Conservation (phyloP, 192 early-diverging fungal species). For the Allomyces arbusculus region DNA sequence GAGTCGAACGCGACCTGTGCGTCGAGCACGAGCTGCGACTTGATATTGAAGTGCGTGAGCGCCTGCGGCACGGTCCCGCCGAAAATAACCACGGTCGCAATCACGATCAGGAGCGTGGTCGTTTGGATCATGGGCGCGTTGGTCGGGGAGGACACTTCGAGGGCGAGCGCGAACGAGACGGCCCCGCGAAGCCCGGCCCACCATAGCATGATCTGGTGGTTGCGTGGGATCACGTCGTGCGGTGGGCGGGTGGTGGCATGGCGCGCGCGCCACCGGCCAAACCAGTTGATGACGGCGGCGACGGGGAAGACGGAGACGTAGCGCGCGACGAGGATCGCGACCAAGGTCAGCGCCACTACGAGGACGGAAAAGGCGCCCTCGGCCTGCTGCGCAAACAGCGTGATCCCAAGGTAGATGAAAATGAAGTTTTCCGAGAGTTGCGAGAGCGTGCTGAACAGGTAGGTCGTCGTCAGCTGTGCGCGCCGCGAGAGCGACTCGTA, state of each 20-base stretch:
- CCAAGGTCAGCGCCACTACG: conserved; percentile 11
- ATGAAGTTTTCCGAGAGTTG: conserved; percentile 92
- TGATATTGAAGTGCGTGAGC: background rate
- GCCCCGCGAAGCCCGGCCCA: conserved; percentile 92
- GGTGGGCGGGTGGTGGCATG: background rate
- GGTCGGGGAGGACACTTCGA: conserved; percentile 29
- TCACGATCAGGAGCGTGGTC: conserved; percentile 80
- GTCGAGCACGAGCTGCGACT: background rate
- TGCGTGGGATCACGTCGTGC: conserved; percentile 16
- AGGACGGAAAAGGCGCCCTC: background rate
- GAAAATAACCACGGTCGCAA: conserved; percentile 71
- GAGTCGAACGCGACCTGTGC: background rate
- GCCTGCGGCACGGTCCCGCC: conserved; percentile 43
- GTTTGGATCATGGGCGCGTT: conserved; percentile 48
- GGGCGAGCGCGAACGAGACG: conserved; percentile 85
- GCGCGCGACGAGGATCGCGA: conserved; percentile 66
- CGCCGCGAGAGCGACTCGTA: conserved; percentile 69
- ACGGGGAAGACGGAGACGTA: conserved; percentile 74
- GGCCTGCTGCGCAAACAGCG: conserved; percentile 59
- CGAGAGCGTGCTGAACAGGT: conserved; percentile 79
- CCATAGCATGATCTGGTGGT: conserved; percentile 82
- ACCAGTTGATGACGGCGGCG: conserved; percentile 54
- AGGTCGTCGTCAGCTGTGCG: conserved; percentile 63
- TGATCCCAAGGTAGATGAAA: conserved; percentile 88
- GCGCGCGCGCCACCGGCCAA: conserved; percentile 23